Evolutionary conservation across 2,329 filamentous ascomycete genomes (phyloP).

Genomic region (Dothideomycetes sp.): DNA sequence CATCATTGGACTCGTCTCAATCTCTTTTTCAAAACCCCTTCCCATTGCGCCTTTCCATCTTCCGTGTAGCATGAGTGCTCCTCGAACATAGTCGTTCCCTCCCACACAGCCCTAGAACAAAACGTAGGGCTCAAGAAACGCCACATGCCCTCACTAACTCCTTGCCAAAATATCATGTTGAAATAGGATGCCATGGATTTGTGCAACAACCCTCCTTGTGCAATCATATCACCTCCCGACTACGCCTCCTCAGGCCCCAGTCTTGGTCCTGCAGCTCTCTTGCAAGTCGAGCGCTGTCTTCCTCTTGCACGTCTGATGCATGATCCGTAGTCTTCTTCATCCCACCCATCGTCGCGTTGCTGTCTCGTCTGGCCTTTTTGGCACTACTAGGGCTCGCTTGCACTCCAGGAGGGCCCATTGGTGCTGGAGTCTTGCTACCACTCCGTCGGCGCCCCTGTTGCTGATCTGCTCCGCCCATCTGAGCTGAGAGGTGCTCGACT

Average conservation of each 20-base stretch:
- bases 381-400: conserved; percentile 9
- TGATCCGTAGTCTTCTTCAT: conserved; percentile 12
- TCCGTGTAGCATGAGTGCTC: too few species aligned
- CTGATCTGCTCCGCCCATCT: neutral
- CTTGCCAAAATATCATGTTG: too few species aligned
- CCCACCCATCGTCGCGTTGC: conserved; percentile 18
- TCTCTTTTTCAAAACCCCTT: too few species aligned
- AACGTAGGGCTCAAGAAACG: too few species aligned
- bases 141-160: too few species aligned
- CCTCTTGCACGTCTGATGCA: conserved; percentile 14
- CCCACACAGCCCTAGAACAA: too few species aligned
- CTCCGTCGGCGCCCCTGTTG: neutral
- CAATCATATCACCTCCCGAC: neutral
- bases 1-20: too few species aligned
- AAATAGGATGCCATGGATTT: too few species aligned
- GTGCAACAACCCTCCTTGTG: too few species aligned
- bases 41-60: too few species aligned
- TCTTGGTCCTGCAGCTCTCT: conserved; percentile 15
- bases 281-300: conserved; percentile 18
- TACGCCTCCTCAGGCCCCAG: conserved; percentile 6
- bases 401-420: neutral
- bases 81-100: too few species aligned
- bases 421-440: conserved; percentile 9
- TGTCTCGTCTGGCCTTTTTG: conserved; percentile 16
- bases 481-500: conserved; percentile 2